Base-by-base conservation (phyloP, 2,329 filamentous ascomycete genomes). In the Alternaria dauci region DNA sequence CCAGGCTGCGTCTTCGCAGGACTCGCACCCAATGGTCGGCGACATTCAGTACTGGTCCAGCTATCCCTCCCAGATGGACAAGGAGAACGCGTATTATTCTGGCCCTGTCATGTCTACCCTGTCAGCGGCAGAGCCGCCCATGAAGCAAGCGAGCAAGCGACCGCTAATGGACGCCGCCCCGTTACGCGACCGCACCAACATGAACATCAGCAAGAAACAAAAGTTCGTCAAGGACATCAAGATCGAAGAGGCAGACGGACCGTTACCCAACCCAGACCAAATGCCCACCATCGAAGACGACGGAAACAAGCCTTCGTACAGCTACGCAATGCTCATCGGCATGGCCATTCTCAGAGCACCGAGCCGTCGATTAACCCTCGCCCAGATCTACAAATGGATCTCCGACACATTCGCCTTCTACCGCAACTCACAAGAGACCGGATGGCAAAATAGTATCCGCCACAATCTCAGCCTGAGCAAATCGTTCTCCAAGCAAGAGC, bases 361-460 rank as follows among this genome's bases (percentile, higher is more conserved):
- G 12, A 88, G 90, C 62, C 89, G 93, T 61, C 90, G 92, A 53
- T 84, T 98, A 63, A 98, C 95, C 1, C 85, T 99, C 18, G 89
- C 93, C 26, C 93, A 97, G 78, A 99, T 99, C 70, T 99, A 98
- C 85, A 97, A 96, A 76, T 99, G 95, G 94, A 98, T 99, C 71
- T 96, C 93, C n/a, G 92, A 96, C 76, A 94, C 90, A 18, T 98
- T 91, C 77, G 89, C 87, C 5, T 97, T 94, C 80, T 99, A 98
- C 66, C 76, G 76, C 82, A 89, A 87, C 69, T 87, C 88, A 43
- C 87, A 89, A 57, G 93, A 97, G 71, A 89, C 91, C 11, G 94
- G 95, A 65, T 99, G 95, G 95, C 94, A 98, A 80, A 99, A 99
- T 80, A 98, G 95, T 82, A 99, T 99, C 77, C 91, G 95, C 34